Conservation (phyloP, 108 stramenopile species). For the Skeletonema grethae region DNA sequence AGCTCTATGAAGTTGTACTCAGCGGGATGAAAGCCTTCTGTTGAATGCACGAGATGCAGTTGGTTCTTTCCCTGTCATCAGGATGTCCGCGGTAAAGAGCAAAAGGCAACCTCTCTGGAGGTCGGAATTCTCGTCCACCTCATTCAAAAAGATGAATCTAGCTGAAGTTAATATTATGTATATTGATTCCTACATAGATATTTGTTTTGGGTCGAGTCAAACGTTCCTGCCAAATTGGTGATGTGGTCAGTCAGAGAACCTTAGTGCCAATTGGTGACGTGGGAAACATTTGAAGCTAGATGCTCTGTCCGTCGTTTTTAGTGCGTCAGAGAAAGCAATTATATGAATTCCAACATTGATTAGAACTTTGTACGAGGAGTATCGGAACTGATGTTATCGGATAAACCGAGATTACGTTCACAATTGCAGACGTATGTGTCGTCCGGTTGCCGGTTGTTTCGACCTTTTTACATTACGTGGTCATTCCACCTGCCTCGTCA, state of each 20-base stretch:
- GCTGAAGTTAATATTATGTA: background rate
- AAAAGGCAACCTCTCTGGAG: background rate
- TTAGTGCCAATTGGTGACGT: no score
- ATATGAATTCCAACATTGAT: background rate
- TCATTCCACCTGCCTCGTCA: no score
- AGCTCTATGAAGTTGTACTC: no score
- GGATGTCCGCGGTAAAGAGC: no score
- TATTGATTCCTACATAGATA: no score
- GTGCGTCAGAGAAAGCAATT: background rate
- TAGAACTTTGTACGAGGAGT: background rate
- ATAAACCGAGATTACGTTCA: background rate
- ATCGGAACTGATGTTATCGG: background rate
- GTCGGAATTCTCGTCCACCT: constrained; percentile 1
- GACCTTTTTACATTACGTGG: no score
- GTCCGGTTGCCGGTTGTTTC: no score
- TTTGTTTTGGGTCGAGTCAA: no score
- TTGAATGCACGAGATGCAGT: background rate
- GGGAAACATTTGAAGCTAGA: background rate
- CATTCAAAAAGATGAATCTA: background rate
- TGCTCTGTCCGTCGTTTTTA: background rate
- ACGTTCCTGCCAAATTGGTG: no score
- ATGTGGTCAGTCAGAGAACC: no score
- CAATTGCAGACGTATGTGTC: background rate
- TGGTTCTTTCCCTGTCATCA: background rate
- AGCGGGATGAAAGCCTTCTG: background rate